Base-by-base conservation (phyloP, 2,329 filamentous ascomycete species). In the Phialophora expanda region DNA sequence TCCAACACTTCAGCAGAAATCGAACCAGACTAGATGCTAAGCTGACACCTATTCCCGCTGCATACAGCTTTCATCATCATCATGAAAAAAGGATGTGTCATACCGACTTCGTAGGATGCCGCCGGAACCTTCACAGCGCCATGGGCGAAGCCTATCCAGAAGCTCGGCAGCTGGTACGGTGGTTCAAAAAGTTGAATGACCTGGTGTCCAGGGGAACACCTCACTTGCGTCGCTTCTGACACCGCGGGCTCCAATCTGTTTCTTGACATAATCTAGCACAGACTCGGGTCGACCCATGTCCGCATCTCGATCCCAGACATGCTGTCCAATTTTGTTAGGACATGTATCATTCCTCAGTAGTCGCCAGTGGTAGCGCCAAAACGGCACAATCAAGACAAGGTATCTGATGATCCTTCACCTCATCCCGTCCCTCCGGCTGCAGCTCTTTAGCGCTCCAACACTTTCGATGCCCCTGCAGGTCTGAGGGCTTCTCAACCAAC, bases 401-500 rank as follows among this genome's bases (percentile, higher is more conserved):
- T n/a, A 55, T 32, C 12, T 20, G 28, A n/a, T 17, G 53, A 55
- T n/a, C 14, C 53, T 55, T 14, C n/a, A 55, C 28, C 53, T 51
- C 22, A 34, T 30, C 53, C 53, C 53, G 28, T 55, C 28, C 53
- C 53, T 32, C 22, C 53, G 28, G 53, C 28, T 30, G 26, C 53
- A 55, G 28, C 53, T 24, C 26, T 34, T 4, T 34, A 14, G 53
- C 48, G 22, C 20, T 22, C 48, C 48, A 17, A 26, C 38, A 6
- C 38, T 44, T 44, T 44, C 14, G 14, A 14, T 5, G 20, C 48
- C 9, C 48, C 48, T 51, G 48, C 48, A 51, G 28, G 53, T 55
- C n/a, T 34, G 12, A 30, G 24, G 30, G 30, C 20, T 20, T 7
- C 51, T 62, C 68, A 69, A 11, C 71, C 71, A 41, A 73, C 70